phyloP scores from a whole-genome alignment of 169 alveolate genomes.

The Cryptosporidium ryanae region DNA sequence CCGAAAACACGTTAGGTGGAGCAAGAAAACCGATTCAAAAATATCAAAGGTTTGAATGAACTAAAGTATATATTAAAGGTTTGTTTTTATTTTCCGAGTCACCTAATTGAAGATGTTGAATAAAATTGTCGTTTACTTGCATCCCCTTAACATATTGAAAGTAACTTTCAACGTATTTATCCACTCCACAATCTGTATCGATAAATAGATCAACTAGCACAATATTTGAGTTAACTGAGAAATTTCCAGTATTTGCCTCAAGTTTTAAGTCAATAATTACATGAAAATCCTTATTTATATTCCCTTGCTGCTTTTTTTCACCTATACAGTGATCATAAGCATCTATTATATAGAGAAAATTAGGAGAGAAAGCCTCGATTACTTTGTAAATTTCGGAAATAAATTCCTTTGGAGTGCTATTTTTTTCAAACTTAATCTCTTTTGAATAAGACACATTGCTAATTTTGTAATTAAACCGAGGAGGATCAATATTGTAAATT shows the following conservation, averaged over 20 bases:
- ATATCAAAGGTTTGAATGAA: conserved; percentile 31
- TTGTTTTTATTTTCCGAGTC: not conserved
- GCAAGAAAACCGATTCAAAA: too few species aligned
- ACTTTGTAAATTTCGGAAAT: conserved; percentile 38
- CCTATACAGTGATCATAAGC: not conserved
- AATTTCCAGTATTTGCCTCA: conserved; percentile 17
- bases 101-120: not conserved
- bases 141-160: conserved; percentile 4
- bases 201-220: conserved; percentile 29
- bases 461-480: too few species aligned
- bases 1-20: too few species aligned
- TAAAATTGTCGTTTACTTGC: not conserved
- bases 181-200: conserved; percentile 9
- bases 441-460: not conserved
- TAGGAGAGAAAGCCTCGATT: conserved; percentile 21
- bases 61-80: conserved; percentile 50
- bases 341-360: not conserved
- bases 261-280: conserved; percentile 15
- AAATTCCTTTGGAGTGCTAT: conserved; percentile 13
- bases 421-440: not conserved
- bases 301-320: too few species aligned
- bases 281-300: not conserved
- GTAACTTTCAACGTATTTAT: conserved; percentile 12
- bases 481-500: too few species aligned
- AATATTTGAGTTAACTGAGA: conserved; percentile 25